phyloP scores from a whole-genome alignment of 2,329 filamentous ascomycete genomes.

The Paracoccidioides lutzii region DNA sequence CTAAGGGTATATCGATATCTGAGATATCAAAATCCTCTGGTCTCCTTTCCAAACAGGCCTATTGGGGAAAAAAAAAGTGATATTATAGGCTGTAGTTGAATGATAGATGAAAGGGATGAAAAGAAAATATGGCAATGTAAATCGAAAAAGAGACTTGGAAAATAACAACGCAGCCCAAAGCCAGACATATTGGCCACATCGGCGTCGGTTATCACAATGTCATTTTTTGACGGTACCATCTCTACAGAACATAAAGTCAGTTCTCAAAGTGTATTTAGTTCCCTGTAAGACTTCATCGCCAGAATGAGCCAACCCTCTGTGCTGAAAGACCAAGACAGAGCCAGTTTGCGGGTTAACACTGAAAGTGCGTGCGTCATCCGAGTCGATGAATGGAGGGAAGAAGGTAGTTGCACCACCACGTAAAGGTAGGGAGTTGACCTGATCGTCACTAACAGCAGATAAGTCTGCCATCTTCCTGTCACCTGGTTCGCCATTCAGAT shows the following conservation, averaged over 20 bases:
- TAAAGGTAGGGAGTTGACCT: constrained; percentile 18
- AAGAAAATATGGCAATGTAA: too few species aligned
- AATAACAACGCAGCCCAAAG: too few species aligned
- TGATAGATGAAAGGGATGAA: too few species aligned
- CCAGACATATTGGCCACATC: too few species aligned
- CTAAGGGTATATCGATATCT: too few species aligned
- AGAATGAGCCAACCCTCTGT: constrained; percentile 39
- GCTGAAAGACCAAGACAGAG: constrained; percentile 45
- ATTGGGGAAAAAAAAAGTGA: too few species aligned
- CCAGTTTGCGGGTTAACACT: constrained; percentile 40
- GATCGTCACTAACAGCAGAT: constrained; percentile 1
- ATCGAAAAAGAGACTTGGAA: too few species aligned
- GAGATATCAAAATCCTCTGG: too few species aligned
- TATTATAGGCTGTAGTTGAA: too few species aligned
- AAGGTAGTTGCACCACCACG: constrained; percentile 45
- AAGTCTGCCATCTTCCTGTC: constrained; percentile 12
- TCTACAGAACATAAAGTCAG: constrained; percentile 41
- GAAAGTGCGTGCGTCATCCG: constrained; percentile 21
- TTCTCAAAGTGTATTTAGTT: constrained; percentile 43
- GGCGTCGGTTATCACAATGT: neutral
- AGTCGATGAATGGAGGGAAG: constrained; percentile 16
- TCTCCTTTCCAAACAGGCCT: too few species aligned
- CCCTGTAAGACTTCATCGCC: constrained; percentile 43
- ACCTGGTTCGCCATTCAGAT: constrained; percentile 37
- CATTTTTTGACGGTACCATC: neutral